phyloP scores from a whole-genome alignment of 2,329 filamentous ascomycete species.

The Ascochyta pisi region DNA sequence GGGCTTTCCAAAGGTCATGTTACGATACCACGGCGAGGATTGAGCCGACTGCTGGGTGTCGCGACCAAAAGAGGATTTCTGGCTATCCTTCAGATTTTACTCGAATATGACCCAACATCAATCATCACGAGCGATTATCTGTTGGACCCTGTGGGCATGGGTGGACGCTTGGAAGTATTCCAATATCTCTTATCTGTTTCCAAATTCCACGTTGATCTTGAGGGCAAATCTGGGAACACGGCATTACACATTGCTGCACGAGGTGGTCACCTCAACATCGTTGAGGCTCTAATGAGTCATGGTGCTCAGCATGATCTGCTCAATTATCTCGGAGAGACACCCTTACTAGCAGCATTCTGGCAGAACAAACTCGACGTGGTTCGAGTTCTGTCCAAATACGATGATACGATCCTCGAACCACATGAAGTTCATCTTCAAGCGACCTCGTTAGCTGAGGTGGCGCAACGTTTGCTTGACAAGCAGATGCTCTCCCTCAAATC shows the following conservation, averaged over 20 bases:
- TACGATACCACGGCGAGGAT: background rate
- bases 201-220: too few species aligned
- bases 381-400: background rate
- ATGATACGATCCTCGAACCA: background rate
- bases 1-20: background rate
- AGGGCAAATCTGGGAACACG: rapidly evolving
- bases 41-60: background rate
- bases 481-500: background rate
- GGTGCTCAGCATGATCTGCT: background rate
- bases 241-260: background rate
- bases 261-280: background rate
- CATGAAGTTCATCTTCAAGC: background rate
- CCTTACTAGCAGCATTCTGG: background rate
- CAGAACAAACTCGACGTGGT: background rate
- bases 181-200: too few species aligned
- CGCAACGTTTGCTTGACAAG: background rate
- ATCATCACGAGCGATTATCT: background rate
- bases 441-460: background rate
- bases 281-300: background rate
- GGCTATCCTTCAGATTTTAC: background rate
- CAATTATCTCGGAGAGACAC: background rate
- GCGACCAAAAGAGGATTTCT: background rate
- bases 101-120: background rate
- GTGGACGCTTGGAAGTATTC: too few species aligned
- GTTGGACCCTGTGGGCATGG: too few species aligned